Evolutionary conservation across 2,329 filamentous ascomycete species (phyloP).

Genomic region (Aspergillus carbonarius): DNA sequence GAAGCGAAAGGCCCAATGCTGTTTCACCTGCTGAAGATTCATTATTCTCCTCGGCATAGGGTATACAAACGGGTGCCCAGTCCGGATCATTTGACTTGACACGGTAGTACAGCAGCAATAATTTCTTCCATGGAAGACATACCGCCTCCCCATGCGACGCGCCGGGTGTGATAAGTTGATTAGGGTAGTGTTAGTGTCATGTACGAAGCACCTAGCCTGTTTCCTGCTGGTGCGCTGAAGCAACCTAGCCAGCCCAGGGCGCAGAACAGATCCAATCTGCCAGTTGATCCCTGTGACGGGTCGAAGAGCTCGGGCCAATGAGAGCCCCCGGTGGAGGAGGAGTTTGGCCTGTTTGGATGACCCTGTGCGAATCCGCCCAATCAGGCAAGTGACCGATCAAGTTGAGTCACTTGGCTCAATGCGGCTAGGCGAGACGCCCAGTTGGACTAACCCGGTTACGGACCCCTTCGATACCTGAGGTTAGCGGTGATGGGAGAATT

Average conservation of each 20-base stretch:
- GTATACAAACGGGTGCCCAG: background rate
- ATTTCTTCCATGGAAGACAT: background rate
- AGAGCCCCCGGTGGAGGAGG: background rate
- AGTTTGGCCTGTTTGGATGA: background rate
- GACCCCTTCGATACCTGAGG: background rate
- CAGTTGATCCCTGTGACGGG: conserved; percentile 7
- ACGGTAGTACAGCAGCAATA: conserved; percentile 5
- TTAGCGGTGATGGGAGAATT: background rate
- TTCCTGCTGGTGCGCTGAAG: no score
- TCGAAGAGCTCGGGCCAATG: conserved; percentile 4
- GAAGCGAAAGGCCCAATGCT: background rate
- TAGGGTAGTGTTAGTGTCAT: conserved; percentile 1
- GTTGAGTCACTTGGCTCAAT: background rate
- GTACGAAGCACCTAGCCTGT: background rate
- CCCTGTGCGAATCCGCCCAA: background rate
- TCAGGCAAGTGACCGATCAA: background rate
- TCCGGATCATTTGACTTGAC: background rate
- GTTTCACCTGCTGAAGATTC: background rate
- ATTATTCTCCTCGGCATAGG: background rate
- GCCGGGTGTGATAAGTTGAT: background rate
- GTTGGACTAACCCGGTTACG: background rate
- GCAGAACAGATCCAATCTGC: background rate
- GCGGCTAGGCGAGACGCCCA: background rate
- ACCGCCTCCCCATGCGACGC: background rate
- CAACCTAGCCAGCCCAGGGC: background rate